Evolutionary conservation across 345 rosid species (phyloP).

Genomic region (Erysimum cheiranthoides): DNA sequence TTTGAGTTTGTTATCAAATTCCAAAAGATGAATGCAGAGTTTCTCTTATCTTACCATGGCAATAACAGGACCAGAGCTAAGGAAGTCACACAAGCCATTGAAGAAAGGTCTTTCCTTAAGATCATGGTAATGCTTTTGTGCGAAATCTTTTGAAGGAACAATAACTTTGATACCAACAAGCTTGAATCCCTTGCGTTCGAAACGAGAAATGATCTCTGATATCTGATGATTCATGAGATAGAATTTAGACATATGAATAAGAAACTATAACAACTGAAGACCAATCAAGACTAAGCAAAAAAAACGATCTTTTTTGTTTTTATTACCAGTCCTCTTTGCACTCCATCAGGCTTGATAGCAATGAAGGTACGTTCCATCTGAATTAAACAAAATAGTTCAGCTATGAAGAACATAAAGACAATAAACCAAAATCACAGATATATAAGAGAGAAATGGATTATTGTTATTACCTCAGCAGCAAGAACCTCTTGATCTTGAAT

Average conservation of each 20-base stretch:
- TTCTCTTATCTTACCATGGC: constrained; percentile 73
- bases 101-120: constrained; percentile 96
- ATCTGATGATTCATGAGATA: constrained; percentile 66
- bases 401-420: not conserved
- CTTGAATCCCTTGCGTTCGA: constrained; percentile 97
- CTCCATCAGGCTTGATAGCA: constrained; percentile 99
- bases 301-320: not conserved
- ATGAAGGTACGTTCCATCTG: constrained; percentile 96
- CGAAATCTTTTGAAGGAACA: constrained; percentile 85
- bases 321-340: constrained; percentile 92
- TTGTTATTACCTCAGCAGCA: constrained; percentile 80
- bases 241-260: not conserved
- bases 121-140: constrained; percentile 92
- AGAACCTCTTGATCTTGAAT: constrained; percentile 88
- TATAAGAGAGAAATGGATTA: not conserved
- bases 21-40: not conserved
- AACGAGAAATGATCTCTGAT: constrained; percentile 87
- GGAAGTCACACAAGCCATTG: constrained; percentile 88
- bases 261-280: constrained; percentile 23
- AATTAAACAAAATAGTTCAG: constrained; percentile 10
- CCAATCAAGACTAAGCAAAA: constrained; percentile 33
- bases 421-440: not conserved
- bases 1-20: not conserved
- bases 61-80: constrained; percentile 98
- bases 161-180: constrained; percentile 85